Percentiles rank a stretch among this genome's conserved stretches.
These are phyloP conservation scores for Dillenia suffruticosa DNA, from an alignment of 164 flowering plant genomes.

Conservation along the genomic window DNA sequence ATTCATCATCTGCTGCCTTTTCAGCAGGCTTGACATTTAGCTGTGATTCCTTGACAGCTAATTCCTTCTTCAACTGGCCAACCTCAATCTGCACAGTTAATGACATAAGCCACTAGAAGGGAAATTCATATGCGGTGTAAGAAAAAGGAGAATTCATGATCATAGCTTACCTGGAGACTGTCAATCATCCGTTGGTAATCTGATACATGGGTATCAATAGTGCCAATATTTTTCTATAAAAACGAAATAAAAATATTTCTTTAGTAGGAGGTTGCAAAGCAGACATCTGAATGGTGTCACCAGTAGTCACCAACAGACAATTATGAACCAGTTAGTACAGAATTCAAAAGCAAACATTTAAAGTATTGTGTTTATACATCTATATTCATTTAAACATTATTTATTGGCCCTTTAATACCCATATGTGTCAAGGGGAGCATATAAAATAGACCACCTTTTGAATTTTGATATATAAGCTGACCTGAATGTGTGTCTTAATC, in stretches of 20 bases:
- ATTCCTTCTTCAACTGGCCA: constrained; percentile 58
- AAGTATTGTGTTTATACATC: no score
- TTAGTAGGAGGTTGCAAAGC: no score
- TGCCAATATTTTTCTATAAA: constrained; percentile 82
- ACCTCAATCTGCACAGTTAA: constrained; percentile 59
- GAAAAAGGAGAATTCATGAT: neutral
- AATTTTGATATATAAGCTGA: constrained; percentile 7
- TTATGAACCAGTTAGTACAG: no score
- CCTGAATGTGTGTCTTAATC: constrained; percentile 89
- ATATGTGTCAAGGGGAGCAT: no score
- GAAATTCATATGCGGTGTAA: neutral
- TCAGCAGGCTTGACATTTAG: constrained; percentile 66
- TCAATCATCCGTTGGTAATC: constrained; percentile 94
- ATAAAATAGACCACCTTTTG: no score
- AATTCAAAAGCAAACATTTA: no score
- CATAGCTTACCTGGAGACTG: constrained; percentile 65
- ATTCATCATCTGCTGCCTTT: constrained; percentile 66
- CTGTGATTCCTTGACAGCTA: constrained; percentile 79
- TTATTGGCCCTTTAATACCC: no score
- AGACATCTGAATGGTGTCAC: no score
- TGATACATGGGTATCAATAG: constrained; percentile 77
- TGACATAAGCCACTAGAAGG: no score
- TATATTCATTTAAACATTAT: no score
- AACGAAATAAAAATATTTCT: neutral
- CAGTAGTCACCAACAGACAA: no score